Evolutionary conservation across 169 alveolate genomes (phyloP).

Genomic region (Perkinsus olseni): DNA sequence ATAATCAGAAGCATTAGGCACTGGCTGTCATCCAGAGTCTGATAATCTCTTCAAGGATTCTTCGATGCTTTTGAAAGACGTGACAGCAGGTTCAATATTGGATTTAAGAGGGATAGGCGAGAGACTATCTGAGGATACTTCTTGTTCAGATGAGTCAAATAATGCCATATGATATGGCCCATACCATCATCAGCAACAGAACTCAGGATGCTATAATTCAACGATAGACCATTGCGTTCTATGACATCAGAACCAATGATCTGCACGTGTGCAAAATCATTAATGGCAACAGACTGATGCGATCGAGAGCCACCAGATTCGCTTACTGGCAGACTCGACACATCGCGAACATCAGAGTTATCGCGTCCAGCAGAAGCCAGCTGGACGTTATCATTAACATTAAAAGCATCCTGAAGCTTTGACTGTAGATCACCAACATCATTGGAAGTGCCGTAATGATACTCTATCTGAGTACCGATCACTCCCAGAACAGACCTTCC

Average conservation of each 20-base stretch:
- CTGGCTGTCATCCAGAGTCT: not conserved
- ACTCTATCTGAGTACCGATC: not conserved
- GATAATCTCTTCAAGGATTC: not conserved
- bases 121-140: not conserved
- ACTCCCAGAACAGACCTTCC: not conserved
- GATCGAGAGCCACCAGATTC: not conserved
- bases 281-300: not conserved
- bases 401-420: not conserved
- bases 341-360: not conserved
- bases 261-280: not conserved
- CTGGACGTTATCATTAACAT: not conserved
- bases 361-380: not conserved
- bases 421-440: not conserved
- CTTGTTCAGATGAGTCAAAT: not conserved
- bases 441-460: not conserved
- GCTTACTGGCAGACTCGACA: not conserved
- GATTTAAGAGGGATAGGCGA: not conserved
- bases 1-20: not conserved
- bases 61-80: not conserved
- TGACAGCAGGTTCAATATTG: not conserved
- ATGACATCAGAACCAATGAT: not conserved
- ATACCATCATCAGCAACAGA: not conserved
- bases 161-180: not conserved
- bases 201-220: not conserved
- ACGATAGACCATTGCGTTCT: not conserved